phyloP scores from a whole-genome alignment of 140 eudicot genomes.

The Flaveria floridana region DNA sequence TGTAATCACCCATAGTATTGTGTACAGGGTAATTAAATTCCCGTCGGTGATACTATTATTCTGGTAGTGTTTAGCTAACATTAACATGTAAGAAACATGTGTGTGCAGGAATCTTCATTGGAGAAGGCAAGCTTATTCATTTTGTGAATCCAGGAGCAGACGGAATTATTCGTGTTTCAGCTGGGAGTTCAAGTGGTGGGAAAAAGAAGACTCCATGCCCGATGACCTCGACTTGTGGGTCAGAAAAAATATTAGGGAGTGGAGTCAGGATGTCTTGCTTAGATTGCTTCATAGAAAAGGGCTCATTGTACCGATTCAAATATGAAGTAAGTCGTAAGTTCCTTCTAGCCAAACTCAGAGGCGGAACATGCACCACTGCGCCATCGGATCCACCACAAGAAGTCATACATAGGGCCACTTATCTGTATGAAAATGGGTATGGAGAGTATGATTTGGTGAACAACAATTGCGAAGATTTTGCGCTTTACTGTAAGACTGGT shows the following conservation, averaged over 20 bases:
- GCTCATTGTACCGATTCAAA: background rate
- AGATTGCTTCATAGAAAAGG: background rate
- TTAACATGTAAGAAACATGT: background rate
- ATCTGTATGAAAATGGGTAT: conserved; percentile 4
- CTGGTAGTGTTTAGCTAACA: background rate
- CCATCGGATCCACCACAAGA: background rate
- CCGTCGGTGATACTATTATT: no score
- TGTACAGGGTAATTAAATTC: no score
- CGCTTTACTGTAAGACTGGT: conserved; percentile 25
- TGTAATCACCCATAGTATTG: no score
- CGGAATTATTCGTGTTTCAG: background rate
- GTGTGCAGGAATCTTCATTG: conserved; percentile 20
- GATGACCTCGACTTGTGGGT: background rate
- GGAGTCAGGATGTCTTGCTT: conserved; percentile 21
- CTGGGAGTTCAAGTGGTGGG: background rate
- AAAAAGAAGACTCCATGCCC: background rate
- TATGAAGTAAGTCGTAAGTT: background rate
- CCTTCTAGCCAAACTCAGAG: background rate
- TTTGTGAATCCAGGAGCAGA: conserved; percentile 5
- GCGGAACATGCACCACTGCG: conserved; percentile 11
- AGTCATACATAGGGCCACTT: conserved; percentile 7
- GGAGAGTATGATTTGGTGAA: background rate
- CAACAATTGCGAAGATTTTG: conserved; percentile 20
- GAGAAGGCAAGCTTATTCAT: conserved; percentile 15
- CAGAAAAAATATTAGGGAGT: background rate